Evolutionary conservation across 371 early-diverging fungal genomes (phyloP), one percentile per base, ranked within the genome.

Genomic region (Rhizopus microsporus): DNA sequence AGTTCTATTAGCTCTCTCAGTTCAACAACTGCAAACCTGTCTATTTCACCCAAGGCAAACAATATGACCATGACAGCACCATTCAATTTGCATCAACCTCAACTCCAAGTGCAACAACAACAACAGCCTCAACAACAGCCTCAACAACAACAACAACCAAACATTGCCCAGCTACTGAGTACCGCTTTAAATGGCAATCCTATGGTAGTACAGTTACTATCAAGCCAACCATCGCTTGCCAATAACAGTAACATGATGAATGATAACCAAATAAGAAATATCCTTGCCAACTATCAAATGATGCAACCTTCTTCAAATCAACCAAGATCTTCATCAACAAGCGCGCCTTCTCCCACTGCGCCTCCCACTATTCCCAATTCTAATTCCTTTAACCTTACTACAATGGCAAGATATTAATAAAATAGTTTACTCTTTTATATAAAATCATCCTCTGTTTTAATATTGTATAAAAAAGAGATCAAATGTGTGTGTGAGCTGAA

Each of bases 111-210:
- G 23, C 34, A 32, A 5, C 37, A 23, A 16, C 31, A 37, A 43
- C 35, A 12, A 43, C n/a, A n/a, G n/a, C n/a, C n/a, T n/a, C 34
- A 32, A 5, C 37, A 23, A 16, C 31, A 37, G 32, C 35, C n/a
- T n/a, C n/a, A 12, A 43, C 33, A 37, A 23, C 33, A 38, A 12
- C 31, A 15, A 35, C 53, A 52, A 9, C 62, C 58, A 47, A 67
- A 51, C 34, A 62, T 67, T 32, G 67, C 67, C 17, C 54, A 62
- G 5, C 43, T 67, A 47, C 39, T 67, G 43, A 67, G 62, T 56
- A 67, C 67, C 17, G 62, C 57, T 39, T 47, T 59, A 7, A 58
- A 46, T 37, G 62, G 67, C 8, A 61, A 67, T 32, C 67, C 67
- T 52, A 43, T 57, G 37, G 45, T 67, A 37, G 59, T 56, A 7